Conservation (phyloP, 345 rosid genomes). For the Eutrema japonicum region DNA sequence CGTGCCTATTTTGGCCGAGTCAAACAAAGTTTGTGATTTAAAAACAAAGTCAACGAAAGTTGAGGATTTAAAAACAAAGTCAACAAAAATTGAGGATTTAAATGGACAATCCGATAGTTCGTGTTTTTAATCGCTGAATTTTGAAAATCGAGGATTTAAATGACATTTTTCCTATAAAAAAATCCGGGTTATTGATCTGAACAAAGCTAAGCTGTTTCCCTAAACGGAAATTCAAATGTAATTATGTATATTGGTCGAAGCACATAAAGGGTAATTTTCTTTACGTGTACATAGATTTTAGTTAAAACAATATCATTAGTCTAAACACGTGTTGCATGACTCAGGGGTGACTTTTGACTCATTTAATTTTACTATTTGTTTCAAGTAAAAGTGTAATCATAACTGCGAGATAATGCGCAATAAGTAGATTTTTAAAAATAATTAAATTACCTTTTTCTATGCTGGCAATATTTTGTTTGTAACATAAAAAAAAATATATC, state of each 20-base stretch:
- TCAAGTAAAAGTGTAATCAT: conserved; percentile 39
- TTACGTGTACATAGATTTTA: conserved; percentile 31
- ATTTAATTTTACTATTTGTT: conserved; percentile 14
- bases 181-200: neutral
- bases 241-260: conserved; percentile 32
- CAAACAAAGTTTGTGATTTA: no score
- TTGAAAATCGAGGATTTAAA: no score
- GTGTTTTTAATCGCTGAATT: no score
- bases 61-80: no score
- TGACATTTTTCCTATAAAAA: no score
- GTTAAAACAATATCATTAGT: conserved; percentile 35
- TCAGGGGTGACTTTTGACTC: conserved; percentile 30
- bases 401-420: conserved; percentile 40
- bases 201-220: conserved; percentile 30
- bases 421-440: conserved; percentile 37
- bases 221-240: conserved; percentile 39
- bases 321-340: conserved; percentile 46
- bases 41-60: no score
- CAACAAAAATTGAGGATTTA: no score
- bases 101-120: no score
- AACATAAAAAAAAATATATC: neutral
- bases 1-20: no score
- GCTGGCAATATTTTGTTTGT: conserved; percentile 14
- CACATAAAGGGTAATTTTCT: conserved; percentile 34
- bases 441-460: conserved; percentile 2